Percentiles rank a stretch among this genome's conserved stretches.
These are phyloP conservation scores for Mortierella polycephala DNA, from an alignment of 371 early-diverging fungal genomes.

Conservation along the genomic window DNA sequence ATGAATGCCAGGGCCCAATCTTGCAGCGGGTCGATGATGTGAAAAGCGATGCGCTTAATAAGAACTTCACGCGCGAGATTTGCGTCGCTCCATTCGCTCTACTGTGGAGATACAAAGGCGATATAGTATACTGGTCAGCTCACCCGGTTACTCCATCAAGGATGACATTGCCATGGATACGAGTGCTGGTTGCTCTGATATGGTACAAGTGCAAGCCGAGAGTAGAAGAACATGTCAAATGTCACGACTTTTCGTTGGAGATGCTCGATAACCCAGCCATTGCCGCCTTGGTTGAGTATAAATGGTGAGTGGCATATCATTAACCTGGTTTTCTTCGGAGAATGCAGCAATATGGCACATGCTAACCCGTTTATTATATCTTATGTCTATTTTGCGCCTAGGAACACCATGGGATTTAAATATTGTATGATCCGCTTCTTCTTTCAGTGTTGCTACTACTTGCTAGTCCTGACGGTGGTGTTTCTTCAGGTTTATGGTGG, in stretches of 20 bases:
- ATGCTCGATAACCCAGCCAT: conserved; percentile 14
- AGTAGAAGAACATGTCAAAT: neutral
- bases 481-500: conserved; percentile 10
- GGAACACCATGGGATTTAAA: conserved; percentile 11
- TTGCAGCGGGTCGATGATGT: conserved; percentile 1
- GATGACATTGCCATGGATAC: neutral
- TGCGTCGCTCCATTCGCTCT: neutral
- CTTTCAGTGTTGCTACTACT: neutral
- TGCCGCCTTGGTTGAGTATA: conserved; percentile 5
- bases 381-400: neutral
- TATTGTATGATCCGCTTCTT: conserved; percentile 8
- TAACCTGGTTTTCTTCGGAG: neutral
- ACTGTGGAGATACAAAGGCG: conserved; percentile 5
- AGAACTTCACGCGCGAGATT: neutral
- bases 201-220: neutral
- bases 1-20: conserved; percentile 4
- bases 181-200: neutral
- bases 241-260: conserved; percentile 2
- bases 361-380: too few relatives aligned
- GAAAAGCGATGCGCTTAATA: too few relatives aligned
- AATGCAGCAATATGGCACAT: too few relatives aligned
- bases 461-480: neutral
- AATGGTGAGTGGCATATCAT: conserved; percentile 4
- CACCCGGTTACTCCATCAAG: neutral
- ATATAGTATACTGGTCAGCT: too few relatives aligned